A percentile compares a stretch with the other conserved stretches of the same genome.
Evolutionary conservation across 768 basidiomycete species (phyloP).

Genomic region (Lactarius psammicola): DNA sequence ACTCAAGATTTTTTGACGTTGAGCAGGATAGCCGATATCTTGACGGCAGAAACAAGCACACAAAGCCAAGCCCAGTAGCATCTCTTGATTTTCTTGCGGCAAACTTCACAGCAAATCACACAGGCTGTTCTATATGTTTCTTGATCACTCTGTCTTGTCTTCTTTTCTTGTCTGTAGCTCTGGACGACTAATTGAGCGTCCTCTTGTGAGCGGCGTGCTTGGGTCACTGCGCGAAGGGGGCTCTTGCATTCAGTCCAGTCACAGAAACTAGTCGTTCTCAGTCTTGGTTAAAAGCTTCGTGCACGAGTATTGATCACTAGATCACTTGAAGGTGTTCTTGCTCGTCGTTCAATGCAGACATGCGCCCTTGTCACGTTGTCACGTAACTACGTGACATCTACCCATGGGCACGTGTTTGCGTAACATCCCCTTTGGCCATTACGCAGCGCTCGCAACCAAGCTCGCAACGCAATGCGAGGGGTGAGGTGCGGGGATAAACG

Average conservation of each 20-base stretch:
- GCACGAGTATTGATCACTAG: conserved; percentile 20
- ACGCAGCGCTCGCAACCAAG: conserved; percentile 4
- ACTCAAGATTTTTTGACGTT: conserved; percentile 18
- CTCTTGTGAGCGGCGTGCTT: conserved; percentile 17
- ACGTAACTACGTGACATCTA: conserved; percentile 24
- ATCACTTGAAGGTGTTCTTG: conserved; percentile 24
- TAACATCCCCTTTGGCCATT: neutral
- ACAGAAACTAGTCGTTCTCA: conserved; percentile 14
- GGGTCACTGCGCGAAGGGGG: conserved; percentile 1
- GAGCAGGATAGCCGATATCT: conserved; percentile 8
- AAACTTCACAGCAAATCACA: conserved; percentile 22
- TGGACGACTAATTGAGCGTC: conserved; percentile 13
- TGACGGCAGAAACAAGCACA: conserved; percentile 18
- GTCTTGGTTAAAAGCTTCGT: conserved; percentile 17
- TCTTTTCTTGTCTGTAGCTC: conserved; percentile 21
- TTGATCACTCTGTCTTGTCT: conserved; percentile 28
- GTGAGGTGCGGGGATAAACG: conserved; percentile 12
- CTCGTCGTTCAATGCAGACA: conserved; percentile 25
- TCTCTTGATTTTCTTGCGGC: conserved; percentile 15
- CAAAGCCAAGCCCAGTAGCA: conserved; percentile 23
- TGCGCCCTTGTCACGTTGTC: conserved; percentile 24
- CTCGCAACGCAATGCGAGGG: neutral
- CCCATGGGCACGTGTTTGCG: conserved; percentile 20
- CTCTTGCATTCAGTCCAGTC: conserved; percentile 27
- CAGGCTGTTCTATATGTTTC: conserved; percentile 10